Conservation (phyloP, 192 early-diverging fungal species). For the Coemansia sp. region DNA sequence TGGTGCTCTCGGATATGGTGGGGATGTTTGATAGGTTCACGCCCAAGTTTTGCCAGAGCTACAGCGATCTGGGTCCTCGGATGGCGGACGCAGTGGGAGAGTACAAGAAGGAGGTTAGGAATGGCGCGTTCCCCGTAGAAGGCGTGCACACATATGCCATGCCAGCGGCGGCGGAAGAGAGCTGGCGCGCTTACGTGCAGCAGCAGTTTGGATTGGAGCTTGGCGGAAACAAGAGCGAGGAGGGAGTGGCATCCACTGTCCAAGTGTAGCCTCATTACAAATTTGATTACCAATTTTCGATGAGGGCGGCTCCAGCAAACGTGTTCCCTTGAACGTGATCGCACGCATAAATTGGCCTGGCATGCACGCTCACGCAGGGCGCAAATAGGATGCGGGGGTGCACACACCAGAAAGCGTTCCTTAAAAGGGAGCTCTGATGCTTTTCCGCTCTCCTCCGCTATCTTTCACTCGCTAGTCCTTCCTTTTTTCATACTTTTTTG, state of each 20-base stretch:
- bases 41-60: constrained; percentile 93
- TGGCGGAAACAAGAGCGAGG: not conserved
- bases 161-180: constrained; percentile 43
- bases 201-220: constrained; percentile 42
- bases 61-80: constrained; percentile 70
- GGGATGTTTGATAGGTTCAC: constrained; percentile 90
- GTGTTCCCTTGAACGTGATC: constrained; percentile 1
- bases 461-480: not conserved
- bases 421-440: not conserved
- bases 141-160: constrained; percentile 72
- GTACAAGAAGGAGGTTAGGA: constrained; percentile 78
- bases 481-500: not conserved
- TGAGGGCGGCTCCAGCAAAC: not conserved
- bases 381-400: not conserved
- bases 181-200: constrained; percentile 41
- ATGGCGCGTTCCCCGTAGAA: constrained; percentile 69
- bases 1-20: constrained; percentile 88
- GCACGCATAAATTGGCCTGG: not conserved
- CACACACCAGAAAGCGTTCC: not conserved
- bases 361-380: not conserved
- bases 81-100: constrained; percentile 70
- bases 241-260: not conserved
- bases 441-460: not conserved
- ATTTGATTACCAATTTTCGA: not conserved
- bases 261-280: not conserved